Percentiles rank a stretch among this genome's conserved stretches.
phyloP scores from a whole-genome alignment of 2,329 filamentous ascomycete species.

The Escovopsis sp. region DNA sequence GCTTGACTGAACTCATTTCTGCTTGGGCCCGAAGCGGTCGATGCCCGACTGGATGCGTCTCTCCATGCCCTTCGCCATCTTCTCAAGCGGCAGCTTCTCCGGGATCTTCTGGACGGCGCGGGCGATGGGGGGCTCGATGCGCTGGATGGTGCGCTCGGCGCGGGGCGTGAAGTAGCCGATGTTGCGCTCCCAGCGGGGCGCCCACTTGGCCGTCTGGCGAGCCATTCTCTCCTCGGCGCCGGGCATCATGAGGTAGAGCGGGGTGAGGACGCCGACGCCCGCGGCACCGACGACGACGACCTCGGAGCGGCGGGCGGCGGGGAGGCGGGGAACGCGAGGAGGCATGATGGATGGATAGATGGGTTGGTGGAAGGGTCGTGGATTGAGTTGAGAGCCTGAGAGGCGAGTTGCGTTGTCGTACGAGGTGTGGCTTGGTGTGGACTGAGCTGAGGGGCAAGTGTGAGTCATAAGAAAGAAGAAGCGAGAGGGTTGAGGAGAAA shows the following conservation, averaged over 20 bases:
- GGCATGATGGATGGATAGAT: constrained; percentile 34
- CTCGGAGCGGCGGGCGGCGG: constrained; percentile 32
- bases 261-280: constrained; percentile 36
- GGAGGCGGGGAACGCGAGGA: constrained; percentile 28
- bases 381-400: background rate
- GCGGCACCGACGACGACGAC: constrained; percentile 37
- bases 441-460: background rate
- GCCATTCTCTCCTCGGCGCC: constrained; percentile 39
- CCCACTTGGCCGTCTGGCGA: constrained; percentile 40
- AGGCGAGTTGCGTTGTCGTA: no score
- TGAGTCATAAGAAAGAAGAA: background rate
- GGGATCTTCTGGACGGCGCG: constrained; percentile 30
- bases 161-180: constrained; percentile 36
- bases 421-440: background rate
- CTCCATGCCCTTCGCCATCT: constrained; percentile 32
- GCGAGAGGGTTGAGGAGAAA: background rate
- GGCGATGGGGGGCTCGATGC: constrained; percentile 31
- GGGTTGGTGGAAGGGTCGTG: constrained; percentile 5
- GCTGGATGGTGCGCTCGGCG: constrained; percentile 30
- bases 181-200: constrained; percentile 43
- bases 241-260: constrained; percentile 41
- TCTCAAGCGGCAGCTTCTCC: constrained; percentile 32
- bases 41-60: constrained; percentile 31
- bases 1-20: constrained; percentile 5
- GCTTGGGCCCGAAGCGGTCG: constrained; percentile 19